These are phyloP conservation scores for Salix suchowensis DNA, from an alignment of 345 rosid species.

Conservation along the genomic window DNA sequence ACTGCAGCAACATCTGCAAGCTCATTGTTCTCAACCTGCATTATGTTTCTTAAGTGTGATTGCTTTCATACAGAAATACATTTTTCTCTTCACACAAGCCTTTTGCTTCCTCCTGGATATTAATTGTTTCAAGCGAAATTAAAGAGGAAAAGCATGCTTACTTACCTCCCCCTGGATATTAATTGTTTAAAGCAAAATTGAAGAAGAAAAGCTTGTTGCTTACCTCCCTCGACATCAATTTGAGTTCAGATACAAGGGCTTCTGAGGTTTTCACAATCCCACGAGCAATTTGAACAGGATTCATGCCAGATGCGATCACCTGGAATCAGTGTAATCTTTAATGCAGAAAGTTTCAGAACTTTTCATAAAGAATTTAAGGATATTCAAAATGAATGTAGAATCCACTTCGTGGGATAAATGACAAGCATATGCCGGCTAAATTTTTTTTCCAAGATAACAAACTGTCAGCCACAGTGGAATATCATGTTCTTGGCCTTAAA, in stretches of 20 bases:
- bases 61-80: not conserved
- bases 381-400: not conserved
- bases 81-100: not conserved
- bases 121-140: not conserved
- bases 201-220: not conserved
- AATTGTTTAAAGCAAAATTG: not conserved
- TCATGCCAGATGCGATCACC: slow-evolving; percentile 81
- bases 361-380: not conserved
- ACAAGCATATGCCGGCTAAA: not conserved
- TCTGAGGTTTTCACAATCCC: slow-evolving; percentile 75
- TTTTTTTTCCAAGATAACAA: not conserved
- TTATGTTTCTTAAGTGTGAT: not conserved
- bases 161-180: not conserved
- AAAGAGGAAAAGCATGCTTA: not conserved
- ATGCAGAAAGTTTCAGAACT: not conserved
- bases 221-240: slow-evolving; percentile 84
- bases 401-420: not conserved
- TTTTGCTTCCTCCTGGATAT: not conserved
- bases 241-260: slow-evolving; percentile 82
- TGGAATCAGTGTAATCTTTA: slow-evolving; percentile 28
- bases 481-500: not conserved
- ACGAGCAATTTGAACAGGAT: slow-evolving; percentile 76
- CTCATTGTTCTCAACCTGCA: slow-evolving; percentile 79
- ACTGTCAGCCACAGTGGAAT: not conserved
- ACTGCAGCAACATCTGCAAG: slow-evolving; percentile 87